Evolutionary conservation across 1,284 basidiomycete genomes (phyloP).

Genomic region (Wolfiporia cocos): DNA sequence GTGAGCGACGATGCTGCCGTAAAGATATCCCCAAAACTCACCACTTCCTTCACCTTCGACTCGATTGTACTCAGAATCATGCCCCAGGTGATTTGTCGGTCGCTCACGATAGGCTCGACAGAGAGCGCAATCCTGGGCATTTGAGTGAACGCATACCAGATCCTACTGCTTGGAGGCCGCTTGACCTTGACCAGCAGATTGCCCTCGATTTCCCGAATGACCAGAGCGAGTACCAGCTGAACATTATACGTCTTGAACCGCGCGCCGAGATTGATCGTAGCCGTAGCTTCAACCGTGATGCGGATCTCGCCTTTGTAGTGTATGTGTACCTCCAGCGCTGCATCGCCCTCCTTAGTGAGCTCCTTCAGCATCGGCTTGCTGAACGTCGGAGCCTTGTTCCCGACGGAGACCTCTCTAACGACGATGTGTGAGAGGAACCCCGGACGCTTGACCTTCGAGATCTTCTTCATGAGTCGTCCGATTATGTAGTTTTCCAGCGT

Average conservation of each 20-base stretch:
- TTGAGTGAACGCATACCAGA: constrained; percentile 98
- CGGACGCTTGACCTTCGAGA: constrained; percentile 87
- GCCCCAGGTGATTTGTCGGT: constrained; percentile 87
- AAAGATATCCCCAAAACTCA: constrained; percentile 37
- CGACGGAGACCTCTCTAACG: constrained; percentile 88
- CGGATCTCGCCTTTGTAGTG: constrained; percentile 83
- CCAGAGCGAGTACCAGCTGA: constrained; percentile 83
- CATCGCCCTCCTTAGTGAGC: constrained; percentile 88
- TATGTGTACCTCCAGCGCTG: constrained; percentile 82
- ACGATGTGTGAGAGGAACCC: constrained; percentile 81
- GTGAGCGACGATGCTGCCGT: neutral
- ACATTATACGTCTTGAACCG: constrained; percentile 88
- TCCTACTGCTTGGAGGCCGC: constrained; percentile 89
- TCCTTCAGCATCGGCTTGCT: constrained; percentile 98
- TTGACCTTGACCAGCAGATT: constrained; percentile 90
- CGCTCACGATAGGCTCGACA: constrained; percentile 91
- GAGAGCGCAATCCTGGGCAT: constrained; percentile 85
- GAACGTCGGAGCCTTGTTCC: constrained; percentile 75
- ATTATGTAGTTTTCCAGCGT: constrained; percentile 83
- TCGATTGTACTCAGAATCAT: constrained; percentile 91
- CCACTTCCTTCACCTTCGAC: constrained; percentile 82
- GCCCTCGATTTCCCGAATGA: constrained; percentile 85
- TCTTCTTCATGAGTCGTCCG: constrained; percentile 86
- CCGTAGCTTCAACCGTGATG: constrained; percentile 85
- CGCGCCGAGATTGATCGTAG: constrained; percentile 76